Evolutionary conservation across 164 flowering plant species (phyloP), one percentile per base, ranked within the genome.

Genomic region (Euptelea pleiosperma): DNA sequence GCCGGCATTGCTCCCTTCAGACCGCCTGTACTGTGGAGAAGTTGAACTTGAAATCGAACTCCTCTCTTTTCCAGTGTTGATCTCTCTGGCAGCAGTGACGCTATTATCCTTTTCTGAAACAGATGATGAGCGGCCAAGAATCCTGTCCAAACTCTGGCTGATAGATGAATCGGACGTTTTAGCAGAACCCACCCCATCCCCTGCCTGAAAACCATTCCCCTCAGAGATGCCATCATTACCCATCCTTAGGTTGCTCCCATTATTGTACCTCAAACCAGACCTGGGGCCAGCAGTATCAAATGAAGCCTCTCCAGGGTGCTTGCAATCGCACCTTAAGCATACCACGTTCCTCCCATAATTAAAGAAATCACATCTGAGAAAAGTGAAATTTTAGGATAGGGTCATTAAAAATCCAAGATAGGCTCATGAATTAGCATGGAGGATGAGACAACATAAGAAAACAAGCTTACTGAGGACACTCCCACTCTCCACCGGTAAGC

Each of bases 401-500:
- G 8, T 46, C 30, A 25, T 16, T 30, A 53, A 35, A 31, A 18
- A 43, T 51, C 3, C 1, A 22, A 33, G 16, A 12, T n/a, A n/a
- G n/a, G n/a, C n/a, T n/a, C n/a, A n/a, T n/a, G n/a, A n/a, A n/a
- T n/a, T n/a, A n/a, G n/a, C n/a, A n/a, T n/a, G n/a, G n/a, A n/a
- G n/a, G n/a, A n/a, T n/a, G n/a, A n/a, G n/a, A n/a, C n/a, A n/a
- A n/a, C n/a, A n/a, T n/a, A n/a, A 44, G 22, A 11, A 50, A 11
- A 62, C 52, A 53, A 60, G 57, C 95, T 79, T 70, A 94, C 99
- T 88, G 95, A 68, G 99, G 99, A 69, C 99, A 94, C 65, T 94
- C 96, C 99, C 99, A 94, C 74, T 91, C 99, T 53, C 88, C 83
- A 25, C 94, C 96, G 61, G 82, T 86, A 62, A 86, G 79, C 73